Evolutionary conservation across 805 yeast species (phyloP).

Genomic region (Saccharomycopsis capsularis): DNA sequence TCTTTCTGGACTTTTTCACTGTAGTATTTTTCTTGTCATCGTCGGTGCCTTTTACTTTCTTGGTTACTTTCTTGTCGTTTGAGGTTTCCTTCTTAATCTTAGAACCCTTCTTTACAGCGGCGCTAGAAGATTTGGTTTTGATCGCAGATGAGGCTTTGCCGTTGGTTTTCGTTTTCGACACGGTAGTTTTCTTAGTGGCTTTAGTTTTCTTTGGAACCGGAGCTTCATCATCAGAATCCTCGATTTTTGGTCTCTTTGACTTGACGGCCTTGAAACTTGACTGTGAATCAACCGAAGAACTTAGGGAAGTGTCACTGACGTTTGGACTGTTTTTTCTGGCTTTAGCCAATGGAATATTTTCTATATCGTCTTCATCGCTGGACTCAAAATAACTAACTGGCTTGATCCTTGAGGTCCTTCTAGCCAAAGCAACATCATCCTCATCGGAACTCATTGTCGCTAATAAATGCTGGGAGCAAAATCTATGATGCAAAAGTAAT

Average conservation of each 20-base stretch:
- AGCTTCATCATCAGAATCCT: constrained; percentile 20
- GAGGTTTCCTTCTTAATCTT: constrained; percentile 8
- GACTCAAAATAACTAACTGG: constrained; percentile 19
- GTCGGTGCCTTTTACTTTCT: constrained; percentile 21
- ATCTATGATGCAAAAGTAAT: no score
- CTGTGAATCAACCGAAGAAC: constrained; percentile 10
- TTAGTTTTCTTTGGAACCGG: constrained; percentile 10
- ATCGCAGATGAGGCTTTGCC: constrained; percentile 3
- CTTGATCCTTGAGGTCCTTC: constrained; percentile 19
- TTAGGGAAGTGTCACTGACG: constrained; percentile 8
- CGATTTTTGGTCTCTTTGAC: constrained; percentile 18
- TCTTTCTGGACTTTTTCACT: constrained; percentile 7
- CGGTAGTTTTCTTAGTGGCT: constrained; percentile 1
- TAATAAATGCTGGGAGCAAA: no score
- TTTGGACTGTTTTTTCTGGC: constrained; percentile 17
- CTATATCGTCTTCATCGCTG: constrained; percentile 19
- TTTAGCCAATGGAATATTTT: constrained; percentile 19
- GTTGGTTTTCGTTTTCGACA: constrained; percentile 5
- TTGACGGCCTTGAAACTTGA: constrained; percentile 5
- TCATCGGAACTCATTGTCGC: constrained; percentile 26
- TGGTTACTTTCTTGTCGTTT: constrained; percentile 21
- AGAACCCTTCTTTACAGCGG: constrained; percentile 21
- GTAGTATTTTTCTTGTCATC: constrained; percentile 2
- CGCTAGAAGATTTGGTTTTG: constrained; percentile 7
- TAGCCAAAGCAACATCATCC: constrained; percentile 27